A percentile compares a stretch with the other conserved stretches of the same genome.
phyloP scores from a whole-genome alignment of 2,329 filamentous ascomycete species.

The Aspergillus transmontanensis region DNA sequence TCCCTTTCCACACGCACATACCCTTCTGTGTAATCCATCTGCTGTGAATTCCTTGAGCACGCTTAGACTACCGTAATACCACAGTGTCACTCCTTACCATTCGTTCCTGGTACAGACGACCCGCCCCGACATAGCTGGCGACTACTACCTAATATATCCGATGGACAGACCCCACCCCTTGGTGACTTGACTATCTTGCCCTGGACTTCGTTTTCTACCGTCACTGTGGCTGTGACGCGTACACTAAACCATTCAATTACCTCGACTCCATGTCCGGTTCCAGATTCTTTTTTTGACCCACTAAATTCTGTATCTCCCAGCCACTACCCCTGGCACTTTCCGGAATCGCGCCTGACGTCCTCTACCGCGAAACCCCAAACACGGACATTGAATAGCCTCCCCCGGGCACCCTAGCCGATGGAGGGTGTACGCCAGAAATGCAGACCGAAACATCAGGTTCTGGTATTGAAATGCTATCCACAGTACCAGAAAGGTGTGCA shows the following conservation, averaged over 20 bases:
- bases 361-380: background rate
- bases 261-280: background rate
- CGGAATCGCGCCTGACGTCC: background rate
- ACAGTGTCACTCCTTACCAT: conserved; percentile 1
- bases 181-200: conserved; percentile 10
- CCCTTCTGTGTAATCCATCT: background rate
- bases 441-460: conserved; percentile 94
- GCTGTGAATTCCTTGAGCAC: background rate
- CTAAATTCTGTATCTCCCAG: background rate
- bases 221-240: background rate
- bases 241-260: background rate
- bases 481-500: conserved; percentile 86
- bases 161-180: conserved; percentile 19
- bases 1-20: background rate
- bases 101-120: conserved; percentile 11
- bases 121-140: conserved; percentile 2
- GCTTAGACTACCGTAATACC: background rate
- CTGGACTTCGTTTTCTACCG: conserved; percentile 3
- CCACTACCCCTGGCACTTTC: background rate
- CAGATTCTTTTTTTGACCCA: conserved; percentile 2
- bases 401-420: conserved; percentile 41
- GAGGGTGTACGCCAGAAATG: conserved; percentile 62
- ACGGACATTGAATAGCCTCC: conserved; percentile 6
- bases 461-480: conserved; percentile 95
- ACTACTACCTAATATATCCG: conserved; percentile 7